Evolutionary conservation across 441 rosid species (phyloP).

Genomic region (Erodium texanum): DNA sequence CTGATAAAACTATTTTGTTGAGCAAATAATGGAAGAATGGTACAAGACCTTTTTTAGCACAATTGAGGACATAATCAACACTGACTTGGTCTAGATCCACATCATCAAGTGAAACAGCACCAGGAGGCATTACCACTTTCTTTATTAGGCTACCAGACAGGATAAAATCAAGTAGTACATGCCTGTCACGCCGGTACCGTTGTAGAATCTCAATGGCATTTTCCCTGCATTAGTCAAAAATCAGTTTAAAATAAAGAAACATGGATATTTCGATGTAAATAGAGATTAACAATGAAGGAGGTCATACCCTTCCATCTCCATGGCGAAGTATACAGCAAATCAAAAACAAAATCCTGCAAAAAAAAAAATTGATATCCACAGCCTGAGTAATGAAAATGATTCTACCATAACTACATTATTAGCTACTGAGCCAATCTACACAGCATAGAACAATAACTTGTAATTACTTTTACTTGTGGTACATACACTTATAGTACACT

Average conservation of each 20-base stretch:
- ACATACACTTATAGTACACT: not conserved
- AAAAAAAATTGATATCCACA: conserved; percentile 9
- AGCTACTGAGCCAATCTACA: not conserved
- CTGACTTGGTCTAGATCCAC: conserved; percentile 99
- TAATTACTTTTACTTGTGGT: not conserved
- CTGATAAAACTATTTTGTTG: not conserved
- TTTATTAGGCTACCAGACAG: conserved; percentile 76
- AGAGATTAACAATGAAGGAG: conserved; percentile 4
- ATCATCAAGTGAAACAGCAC: conserved; percentile 89
- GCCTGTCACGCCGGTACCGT: conserved; percentile 81
- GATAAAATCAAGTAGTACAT: conserved; percentile 66
- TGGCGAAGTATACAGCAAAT: conserved; percentile 14
- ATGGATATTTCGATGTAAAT: not conserved
- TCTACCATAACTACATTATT: not conserved
- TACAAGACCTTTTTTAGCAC: conserved; percentile 74
- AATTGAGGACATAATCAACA: conserved; percentile 78
- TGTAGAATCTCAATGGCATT: conserved; percentile 65
- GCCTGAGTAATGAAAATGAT: conserved; percentile 15
- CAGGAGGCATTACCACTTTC: conserved; percentile 98
- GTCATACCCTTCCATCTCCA: conserved; percentile 47
- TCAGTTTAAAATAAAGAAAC: conserved; percentile 1
- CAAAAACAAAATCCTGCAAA: not conserved
- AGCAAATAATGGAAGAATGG: not conserved
- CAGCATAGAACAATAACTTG: not conserved
- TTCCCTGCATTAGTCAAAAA: conserved; percentile 40